A percentile compares a stretch with the other conserved stretches of the same genome.
phyloP scores from a whole-genome alignment of 257 asterid species.

The Avicennia marina region DNA sequence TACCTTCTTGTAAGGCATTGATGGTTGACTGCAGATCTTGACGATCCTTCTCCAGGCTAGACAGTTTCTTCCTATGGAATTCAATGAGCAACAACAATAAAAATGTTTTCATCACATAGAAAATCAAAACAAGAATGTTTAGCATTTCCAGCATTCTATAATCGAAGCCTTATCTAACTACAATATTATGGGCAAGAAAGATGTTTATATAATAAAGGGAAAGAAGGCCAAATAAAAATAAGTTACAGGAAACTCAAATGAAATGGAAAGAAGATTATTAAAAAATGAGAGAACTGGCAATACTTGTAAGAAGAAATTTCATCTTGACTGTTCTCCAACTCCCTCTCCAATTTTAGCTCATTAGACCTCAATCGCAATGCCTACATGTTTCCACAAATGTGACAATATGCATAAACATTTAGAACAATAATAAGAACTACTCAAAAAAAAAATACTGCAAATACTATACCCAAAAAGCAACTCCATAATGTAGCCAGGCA shows the following conservation, averaged over 20 bases:
- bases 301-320: conserved; percentile 79
- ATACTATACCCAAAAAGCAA: too few relatives aligned
- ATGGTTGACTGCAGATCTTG: conserved; percentile 87
- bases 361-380: conserved; percentile 93
- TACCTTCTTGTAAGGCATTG: conserved; percentile 93
- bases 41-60: conserved; percentile 87
- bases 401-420: not conserved
- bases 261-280: conserved; percentile 2
- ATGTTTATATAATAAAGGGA: too few relatives aligned
- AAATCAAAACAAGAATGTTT: not conserved
- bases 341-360: conserved; percentile 91
- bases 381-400: conserved; percentile 25
- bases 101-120: not conserved
- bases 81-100: too few relatives aligned
- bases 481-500: too few relatives aligned
- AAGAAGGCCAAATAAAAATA: not conserved
- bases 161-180: not conserved
- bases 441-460: too few relatives aligned
- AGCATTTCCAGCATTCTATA: not conserved
- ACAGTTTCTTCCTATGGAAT: conserved; percentile 61
- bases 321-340: conserved; percentile 64
- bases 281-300: not conserved
- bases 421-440: not conserved
- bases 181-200: not conserved
- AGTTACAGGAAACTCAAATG: not conserved